Evolutionary conservation across 331 rosid species (phyloP), one percentile per base, ranked within the genome.

Genomic region (Prunus yedoensis): DNA sequence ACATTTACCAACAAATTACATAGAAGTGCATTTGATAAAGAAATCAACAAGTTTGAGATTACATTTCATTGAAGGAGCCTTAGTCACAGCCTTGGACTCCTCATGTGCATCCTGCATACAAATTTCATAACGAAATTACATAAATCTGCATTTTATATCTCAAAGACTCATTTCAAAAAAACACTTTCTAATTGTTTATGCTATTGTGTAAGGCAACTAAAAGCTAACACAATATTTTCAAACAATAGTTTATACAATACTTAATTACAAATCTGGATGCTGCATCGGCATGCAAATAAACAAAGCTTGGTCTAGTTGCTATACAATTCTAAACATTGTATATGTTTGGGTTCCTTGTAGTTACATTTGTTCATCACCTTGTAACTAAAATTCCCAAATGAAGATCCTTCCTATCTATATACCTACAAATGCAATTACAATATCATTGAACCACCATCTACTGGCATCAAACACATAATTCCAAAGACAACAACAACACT

Each of bases 1-100:
- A 49, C 14, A 49, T 49, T 49, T 4, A 3, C 56, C 16, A 20
- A 21, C 18, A 49, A 49, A 49, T 14, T 49, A 60, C 25, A 77
- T 18, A 43, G 7, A n/a, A 14, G 23, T 13, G 8, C 12, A 16
- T 63, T 63, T 16, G n/a, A 15, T 6, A 12, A 18, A 56, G 25
- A 67, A 60, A 64, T 50, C 23, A 65, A 68, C 11, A 35, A 73
- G 71, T 14, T 82, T 59, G 47, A 67, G 70, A 81, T 80, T 76
- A 92, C 99, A 81, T 78, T 90, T 94, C 97, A 94, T 94, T 60
- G 91, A 78, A 81, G 96, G 90, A 81, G 97, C 99, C 82, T 90
- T 94, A 21, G 90, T 85, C n/a, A 92, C 95, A 67, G 90, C 87
- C 82, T 89, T 94, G 73, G 99, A 82, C 84, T 94, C 93, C 75